Base-by-base conservation (phyloP, 208 protist species). In the Acanthamoeba royreba region DNA sequence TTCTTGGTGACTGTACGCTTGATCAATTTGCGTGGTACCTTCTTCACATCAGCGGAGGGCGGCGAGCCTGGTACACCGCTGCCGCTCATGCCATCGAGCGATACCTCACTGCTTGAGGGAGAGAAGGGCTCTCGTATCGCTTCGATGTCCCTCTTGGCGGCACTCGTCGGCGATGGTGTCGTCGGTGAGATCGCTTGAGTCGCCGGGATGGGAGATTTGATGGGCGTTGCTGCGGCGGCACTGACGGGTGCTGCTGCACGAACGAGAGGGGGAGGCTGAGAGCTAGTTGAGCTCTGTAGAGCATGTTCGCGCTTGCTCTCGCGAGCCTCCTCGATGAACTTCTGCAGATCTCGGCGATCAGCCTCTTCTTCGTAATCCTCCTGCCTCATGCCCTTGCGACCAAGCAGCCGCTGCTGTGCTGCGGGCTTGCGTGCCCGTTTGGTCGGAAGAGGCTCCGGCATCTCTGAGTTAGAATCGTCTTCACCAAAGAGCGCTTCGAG, bases 1-100 rank as follows among this genome's bases (percentile, higher is more conserved):
- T 86, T 92, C 31, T 93, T 94, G 15, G 77, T 92, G 42, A 88
- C 94, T 4, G 58, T 92, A 45, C 93, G 86, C 53, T 77, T 94
- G 61, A 94, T 92, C 53, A 77, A n/a, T 40, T 77, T 69, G 35
- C 55, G 47, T 31, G 17, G 15, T 81, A 38, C 1, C 53, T 92
- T 92, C 45, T 74, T 92, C n/a, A 5, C 33, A 9, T 87, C 38
- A 11, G 38, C 31, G 9, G 63, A 25, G 45, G 49, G 79, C 28
- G 47, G 61, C 22, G n/a, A 5, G 25, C 43, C 69, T 4, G 69
- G 38, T 15, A 92, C 13, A 33, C 42, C 22, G 11, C 35, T 35
- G 11, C 28, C 46, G 35, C 46, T 38, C 31, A 33, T 15, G 2
- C 81, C 46, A 31, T 63, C 45, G 5, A 40, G 49, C 45, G 49